Base-by-base conservation (phyloP, 2,329 filamentous ascomycete genomes). In the Colletotrichum euphorbiae region DNA sequence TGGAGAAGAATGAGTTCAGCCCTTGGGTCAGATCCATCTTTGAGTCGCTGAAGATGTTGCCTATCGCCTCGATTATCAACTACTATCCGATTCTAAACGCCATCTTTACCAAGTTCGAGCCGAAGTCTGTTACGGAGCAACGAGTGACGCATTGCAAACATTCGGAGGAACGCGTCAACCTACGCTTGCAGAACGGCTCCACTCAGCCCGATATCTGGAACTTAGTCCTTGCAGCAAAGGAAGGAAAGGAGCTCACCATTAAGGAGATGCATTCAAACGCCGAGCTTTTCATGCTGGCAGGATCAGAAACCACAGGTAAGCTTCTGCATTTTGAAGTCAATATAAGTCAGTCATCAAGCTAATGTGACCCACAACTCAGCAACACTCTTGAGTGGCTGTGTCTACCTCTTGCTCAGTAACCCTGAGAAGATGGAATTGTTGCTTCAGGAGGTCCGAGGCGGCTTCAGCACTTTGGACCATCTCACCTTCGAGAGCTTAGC, bases 371-470 rank as follows among this genome's bases (percentile, higher is more conserved):
- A 69, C 1, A 65, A 69, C 5, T 81, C 80, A 51, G 77, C 77
- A 2, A 77, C 77, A 0, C 38, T 73, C 0, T 71, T 79, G 1
- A 70, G 72, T 1, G 77, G 74, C 1, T 70, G 70, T 13, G 68
- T 71, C 0, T 79, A 73, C 57, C 67, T 73, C 7, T 71, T 81
- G 6, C 66, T 74, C 1, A 72, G 46, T 4, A 75, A 79, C 36
- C 79, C 78, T 0, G 59, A 74, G 0, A 71, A 68, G 3, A 69
- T 79, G n/a, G 46, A 74, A 6, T 78, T 71, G 17, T 50, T 84
- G 3, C 73, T 73, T 3, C 42, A 75, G 0, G 83, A 85, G 70
- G 72, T 83, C 3, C 77, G 80, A 2, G 66, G 72, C 0, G 36
- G 73, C 1, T 81, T 82, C 62, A 59, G 69, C 2, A 71, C 58